A percentile compares a stretch with the other conserved stretches of the same genome.
Conservation (phyloP, 345 rosid species). For the Passiflora organensis region DNA sequence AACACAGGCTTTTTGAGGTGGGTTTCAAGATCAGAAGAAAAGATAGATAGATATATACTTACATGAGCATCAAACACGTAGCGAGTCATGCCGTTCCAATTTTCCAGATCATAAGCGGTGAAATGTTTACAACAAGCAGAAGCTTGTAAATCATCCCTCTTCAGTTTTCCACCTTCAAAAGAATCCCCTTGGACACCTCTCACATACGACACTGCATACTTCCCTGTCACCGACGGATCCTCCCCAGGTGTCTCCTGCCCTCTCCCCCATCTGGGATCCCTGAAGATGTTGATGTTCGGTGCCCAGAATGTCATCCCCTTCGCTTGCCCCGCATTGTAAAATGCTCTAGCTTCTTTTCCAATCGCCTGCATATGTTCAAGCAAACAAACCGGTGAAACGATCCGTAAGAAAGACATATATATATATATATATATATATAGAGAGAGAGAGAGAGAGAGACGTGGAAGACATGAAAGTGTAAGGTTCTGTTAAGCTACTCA, state of each 20-base stretch:
- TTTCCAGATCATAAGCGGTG: constrained; percentile 31
- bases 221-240: constrained; percentile 23
- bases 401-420: background rate
- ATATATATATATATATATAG: background rate
- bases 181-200: constrained; percentile 30
- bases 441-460: background rate
- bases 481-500: background rate
- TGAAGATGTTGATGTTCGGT: constrained; percentile 26
- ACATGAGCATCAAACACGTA: constrained; percentile 28
- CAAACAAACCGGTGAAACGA: background rate
- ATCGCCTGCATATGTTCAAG: constrained; percentile 12
- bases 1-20: background rate
- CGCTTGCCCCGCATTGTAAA: constrained; percentile 29
- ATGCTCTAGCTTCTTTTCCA: constrained; percentile 27
- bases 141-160: constrained; percentile 28
- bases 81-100: constrained; percentile 29
- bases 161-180: constrained; percentile 24
- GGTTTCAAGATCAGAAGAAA: background rate
- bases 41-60: constrained; percentile 2
- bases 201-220: constrained; percentile 26
- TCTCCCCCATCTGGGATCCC: constrained; percentile 37
- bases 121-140: constrained; percentile 32
- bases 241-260: constrained; percentile 33
- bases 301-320: constrained; percentile 32
- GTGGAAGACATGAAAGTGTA: background rate